Conservation (phyloP, 2,329 filamentous ascomycete genomes). For the Biscogniauxia marginata region DNA sequence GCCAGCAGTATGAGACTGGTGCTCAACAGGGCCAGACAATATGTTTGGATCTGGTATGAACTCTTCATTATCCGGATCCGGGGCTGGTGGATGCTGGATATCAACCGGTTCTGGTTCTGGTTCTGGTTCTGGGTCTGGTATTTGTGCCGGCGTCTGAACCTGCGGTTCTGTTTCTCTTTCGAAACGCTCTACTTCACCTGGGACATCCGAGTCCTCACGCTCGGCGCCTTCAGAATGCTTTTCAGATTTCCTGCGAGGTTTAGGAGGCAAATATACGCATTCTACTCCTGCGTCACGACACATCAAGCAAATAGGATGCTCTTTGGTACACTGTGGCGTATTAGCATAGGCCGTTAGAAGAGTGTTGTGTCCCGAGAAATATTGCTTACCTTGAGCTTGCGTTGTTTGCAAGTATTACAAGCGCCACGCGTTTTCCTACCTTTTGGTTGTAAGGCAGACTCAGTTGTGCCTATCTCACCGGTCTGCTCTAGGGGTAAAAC, state of each 20-base stretch:
- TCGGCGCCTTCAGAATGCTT: slow-evolving; percentile 21
- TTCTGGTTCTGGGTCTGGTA: not conserved
- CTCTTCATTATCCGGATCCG: slow-evolving; percentile 32
- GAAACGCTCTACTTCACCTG: slow-evolving; percentile 15
- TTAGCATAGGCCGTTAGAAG: slow-evolving; percentile 5
- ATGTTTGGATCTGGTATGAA: slow-evolving; percentile 35
- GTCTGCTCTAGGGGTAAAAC: slow-evolving; percentile 25
- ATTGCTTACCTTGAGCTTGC: slow-evolving; percentile 27
- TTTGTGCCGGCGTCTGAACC: not conserved
- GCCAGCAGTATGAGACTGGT: slow-evolving; percentile 8
- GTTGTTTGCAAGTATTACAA: slow-evolving; percentile 34
- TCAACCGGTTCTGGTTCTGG: slow-evolving; percentile 1
- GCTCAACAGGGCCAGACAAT: slow-evolving; percentile 26
- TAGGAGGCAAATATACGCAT: slow-evolving; percentile 31
- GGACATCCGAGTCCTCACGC: slow-evolving; percentile 18
- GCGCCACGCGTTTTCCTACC: slow-evolving; percentile 32
- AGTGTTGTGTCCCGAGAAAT: not conserved
- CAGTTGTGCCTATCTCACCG: slow-evolving; percentile 28
- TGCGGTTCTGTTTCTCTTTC: not conserved
- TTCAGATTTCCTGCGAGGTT: slow-evolving; percentile 28
- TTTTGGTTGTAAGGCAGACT: slow-evolving; percentile 24
- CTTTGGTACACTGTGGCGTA: slow-evolving; percentile 32
- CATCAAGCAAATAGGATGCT: slow-evolving; percentile 33
- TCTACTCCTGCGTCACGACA: slow-evolving; percentile 26
- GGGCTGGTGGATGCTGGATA: slow-evolving; percentile 8